Evolutionary conservation across 352 stramenopile species (phyloP).

Genomic region (Phytopythium mirpurense): DNA sequence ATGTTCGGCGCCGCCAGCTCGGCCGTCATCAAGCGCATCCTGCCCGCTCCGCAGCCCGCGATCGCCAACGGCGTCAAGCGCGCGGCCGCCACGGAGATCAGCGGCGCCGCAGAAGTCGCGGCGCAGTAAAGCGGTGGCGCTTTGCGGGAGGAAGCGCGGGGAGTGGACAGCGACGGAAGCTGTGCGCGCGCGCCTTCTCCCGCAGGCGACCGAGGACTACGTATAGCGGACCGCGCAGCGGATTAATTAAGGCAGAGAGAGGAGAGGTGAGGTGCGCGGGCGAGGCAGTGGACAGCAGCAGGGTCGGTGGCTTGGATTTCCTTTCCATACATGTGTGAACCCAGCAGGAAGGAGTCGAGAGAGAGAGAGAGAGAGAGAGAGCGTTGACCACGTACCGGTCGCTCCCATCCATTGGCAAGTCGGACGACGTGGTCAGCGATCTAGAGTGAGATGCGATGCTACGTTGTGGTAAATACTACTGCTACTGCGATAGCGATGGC

Average conservation of each 20-base stretch:
- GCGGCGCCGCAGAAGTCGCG: conserved; percentile 13
- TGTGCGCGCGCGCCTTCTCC: background rate
- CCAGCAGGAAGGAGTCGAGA: background rate
- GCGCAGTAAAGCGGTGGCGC: conserved; percentile 17
- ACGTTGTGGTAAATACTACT: conserved; percentile 2
- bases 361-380: background rate
- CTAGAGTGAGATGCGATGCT: too few relatives aligned
- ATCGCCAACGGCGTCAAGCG: conserved; percentile 12
- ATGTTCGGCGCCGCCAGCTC: conserved; percentile 68
- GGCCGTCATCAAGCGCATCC: conserved; percentile 62
- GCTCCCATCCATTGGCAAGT: too few relatives aligned
- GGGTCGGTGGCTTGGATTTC: background rate
- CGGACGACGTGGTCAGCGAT: too few relatives aligned
- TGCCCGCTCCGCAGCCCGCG: conserved; percentile 25
- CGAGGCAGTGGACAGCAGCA: background rate
- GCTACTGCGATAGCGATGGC: background rate
- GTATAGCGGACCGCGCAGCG: background rate
- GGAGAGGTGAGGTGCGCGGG: background rate
- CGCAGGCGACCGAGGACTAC: background rate
- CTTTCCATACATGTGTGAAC: background rate
- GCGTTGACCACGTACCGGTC: too few relatives aligned
- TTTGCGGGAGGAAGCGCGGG: background rate
- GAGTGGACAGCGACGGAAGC: conserved; percentile 1
- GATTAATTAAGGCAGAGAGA: conserved; percentile 1
- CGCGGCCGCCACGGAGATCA: conserved; percentile 1